A percentile compares a stretch with the other conserved stretches of the same genome.
Evolutionary conservation across 257 asterid genomes (phyloP).

Genomic region (Nicotiana noctiflora): DNA sequence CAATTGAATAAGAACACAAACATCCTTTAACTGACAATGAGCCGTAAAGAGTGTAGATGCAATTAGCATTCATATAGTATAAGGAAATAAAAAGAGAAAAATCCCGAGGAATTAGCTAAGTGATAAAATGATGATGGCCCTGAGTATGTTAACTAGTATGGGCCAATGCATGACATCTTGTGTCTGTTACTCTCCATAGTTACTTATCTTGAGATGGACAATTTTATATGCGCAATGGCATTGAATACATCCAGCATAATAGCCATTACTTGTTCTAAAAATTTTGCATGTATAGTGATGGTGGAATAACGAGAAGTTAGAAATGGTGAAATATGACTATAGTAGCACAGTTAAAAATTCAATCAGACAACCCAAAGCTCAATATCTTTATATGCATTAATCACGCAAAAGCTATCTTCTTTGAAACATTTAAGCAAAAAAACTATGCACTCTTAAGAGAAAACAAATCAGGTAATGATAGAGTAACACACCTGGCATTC

Average conservation of each 20-base stretch:
- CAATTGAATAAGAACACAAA: conserved; percentile 14
- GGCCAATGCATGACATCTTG: not conserved
- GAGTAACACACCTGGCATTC: conserved; percentile 43
- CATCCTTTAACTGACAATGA: not conserved
- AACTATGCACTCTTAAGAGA: conserved; percentile 2
- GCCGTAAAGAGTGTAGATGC: not conserved
- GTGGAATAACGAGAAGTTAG: not conserved
- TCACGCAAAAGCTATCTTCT: not conserved
- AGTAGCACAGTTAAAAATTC: not conserved
- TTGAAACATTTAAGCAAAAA: not conserved
- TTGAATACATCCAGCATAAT: not conserved
- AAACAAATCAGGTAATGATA: not conserved
- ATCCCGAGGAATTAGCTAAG: not conserved
- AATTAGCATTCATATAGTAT: not conserved
- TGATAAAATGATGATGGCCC: conserved; percentile 2
- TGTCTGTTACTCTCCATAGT: not conserved
- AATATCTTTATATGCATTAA: not conserved
- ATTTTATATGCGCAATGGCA: not conserved
- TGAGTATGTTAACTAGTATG: not conserved
- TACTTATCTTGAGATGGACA: not conserved
- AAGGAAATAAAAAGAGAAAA: not conserved
- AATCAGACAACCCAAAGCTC: not conserved
- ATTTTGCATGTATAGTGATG: not conserved
- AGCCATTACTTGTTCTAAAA: not conserved
- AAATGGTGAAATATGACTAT: not conserved